A percentile compares a stretch with the other conserved stretches of the same genome.
Evolutionary conservation across 129 eudicot species (phyloP).

Genomic region (carrot (Daucus carota)): DH1_v3.0 NC_030385.2:11113001-11113500

Average conservation of each 20-base stretch:
- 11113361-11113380: constrained; percentile 55
- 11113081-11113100: constrained; percentile 94
- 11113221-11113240: constrained; percentile 54
- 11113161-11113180: constrained; percentile 65
- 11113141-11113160: constrained; percentile 81
- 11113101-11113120: constrained; percentile 72
- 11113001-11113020: constrained; percentile 95
- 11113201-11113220: constrained; percentile 47
- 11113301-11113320: constrained; percentile 94
- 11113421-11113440: constrained; percentile 33
- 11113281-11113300: constrained; percentile 92
- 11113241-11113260: constrained; percentile 82
- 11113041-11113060: constrained; percentile 67
- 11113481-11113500: constrained; percentile 91
- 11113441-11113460: constrained; percentile 63
- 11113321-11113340: constrained; percentile 86
- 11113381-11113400: constrained; percentile 76
- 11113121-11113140: constrained; percentile 78
- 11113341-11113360: constrained; percentile 59
- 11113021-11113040: constrained; percentile 87
- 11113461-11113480: constrained; percentile 68
- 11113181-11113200: constrained; percentile 60
- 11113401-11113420: constrained; percentile 72
- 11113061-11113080: constrained; percentile 96
- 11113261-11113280: constrained; percentile 94